These are phyloP conservation scores for Brassica juncea DNA, from an alignment of 345 rosid species.

Conservation along the genomic window DNA sequence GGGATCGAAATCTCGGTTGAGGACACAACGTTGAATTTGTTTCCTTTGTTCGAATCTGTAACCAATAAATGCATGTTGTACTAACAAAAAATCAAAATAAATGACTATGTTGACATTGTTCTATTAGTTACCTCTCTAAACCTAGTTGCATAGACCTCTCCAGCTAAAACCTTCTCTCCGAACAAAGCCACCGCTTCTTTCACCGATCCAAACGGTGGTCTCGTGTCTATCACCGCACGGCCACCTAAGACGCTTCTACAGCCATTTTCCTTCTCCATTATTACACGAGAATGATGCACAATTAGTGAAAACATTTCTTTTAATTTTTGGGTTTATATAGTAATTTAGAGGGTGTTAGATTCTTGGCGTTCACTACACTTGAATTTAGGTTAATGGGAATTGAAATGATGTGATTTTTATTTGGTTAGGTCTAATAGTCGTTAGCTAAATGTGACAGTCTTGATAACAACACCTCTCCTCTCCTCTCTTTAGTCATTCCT, in stretches of 20 bases:
- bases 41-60: constrained; percentile 27
- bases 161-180: constrained; percentile 66
- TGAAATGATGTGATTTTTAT: constrained; percentile 25
- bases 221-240: neutral
- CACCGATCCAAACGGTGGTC: constrained; percentile 41
- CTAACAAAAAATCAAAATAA: neutral
- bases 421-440: constrained; percentile 18
- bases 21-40: constrained; percentile 25
- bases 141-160: constrained; percentile 51
- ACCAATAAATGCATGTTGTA: neutral
- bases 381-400: constrained; percentile 25
- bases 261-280: neutral
- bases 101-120: too few species aligned
- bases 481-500: neutral
- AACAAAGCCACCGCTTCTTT: constrained; percentile 79
- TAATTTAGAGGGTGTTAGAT: constrained; percentile 3
- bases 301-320: neutral
- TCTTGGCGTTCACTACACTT: constrained; percentile 42
- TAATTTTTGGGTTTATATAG: neutral
- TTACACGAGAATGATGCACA: neutral
- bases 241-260: neutral
- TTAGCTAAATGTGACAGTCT: constrained; percentile 14
- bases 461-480: constrained; percentile 38
- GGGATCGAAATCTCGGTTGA: constrained; percentile 39
- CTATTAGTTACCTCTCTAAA: constrained; percentile 50